Conservation (phyloP, 1,284 basidiomycete genomes). For the Veloboletus limbatus region DNA sequence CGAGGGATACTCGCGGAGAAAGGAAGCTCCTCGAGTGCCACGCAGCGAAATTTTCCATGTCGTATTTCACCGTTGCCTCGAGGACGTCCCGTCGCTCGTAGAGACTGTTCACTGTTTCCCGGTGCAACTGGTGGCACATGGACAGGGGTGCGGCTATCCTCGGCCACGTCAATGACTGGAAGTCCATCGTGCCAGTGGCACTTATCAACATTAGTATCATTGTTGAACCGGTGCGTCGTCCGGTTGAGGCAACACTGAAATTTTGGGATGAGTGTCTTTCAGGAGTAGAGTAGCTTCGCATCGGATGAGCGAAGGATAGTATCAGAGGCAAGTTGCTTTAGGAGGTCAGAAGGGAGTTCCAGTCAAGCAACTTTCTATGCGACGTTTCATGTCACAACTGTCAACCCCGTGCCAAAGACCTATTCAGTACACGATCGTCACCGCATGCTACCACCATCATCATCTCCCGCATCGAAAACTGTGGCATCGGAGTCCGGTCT, state of each 20-base stretch:
- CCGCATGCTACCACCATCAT: slow-evolving; percentile 9
- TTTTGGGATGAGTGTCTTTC: slow-evolving; percentile 27
- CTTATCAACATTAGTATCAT: neutral
- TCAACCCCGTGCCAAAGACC: too few relatives aligned
- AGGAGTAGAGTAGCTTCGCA: slow-evolving; percentile 22
- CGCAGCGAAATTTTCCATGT: slow-evolving; percentile 14
- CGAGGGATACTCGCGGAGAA: slow-evolving; percentile 15
- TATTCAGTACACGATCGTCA: neutral
- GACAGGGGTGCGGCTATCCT: slow-evolving; percentile 26
- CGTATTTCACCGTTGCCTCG: slow-evolving; percentile 20
- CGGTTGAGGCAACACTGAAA: slow-evolving; percentile 25
- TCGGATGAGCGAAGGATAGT: slow-evolving; percentile 32
- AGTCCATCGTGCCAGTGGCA: slow-evolving; percentile 2
- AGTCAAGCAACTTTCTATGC: too few relatives aligned
- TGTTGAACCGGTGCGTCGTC: too few relatives aligned
- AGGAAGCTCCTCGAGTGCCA: slow-evolving; percentile 4
- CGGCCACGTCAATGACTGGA: slow-evolving; percentile 27
- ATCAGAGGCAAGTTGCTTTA: slow-evolving; percentile 20
- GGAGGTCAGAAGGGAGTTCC: too few relatives aligned
- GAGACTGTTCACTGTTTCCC: neutral
- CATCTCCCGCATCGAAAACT: slow-evolving; percentile 14
- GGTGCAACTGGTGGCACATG: slow-evolving; percentile 23
- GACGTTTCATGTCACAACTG: too few relatives aligned
- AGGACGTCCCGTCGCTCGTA: slow-evolving; percentile 9
- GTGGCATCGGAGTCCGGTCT: slow-evolving; percentile 8